Evolutionary conservation across 192 early-diverging fungal genomes (phyloP).

Genomic region (Coemansia sp.): DNA sequence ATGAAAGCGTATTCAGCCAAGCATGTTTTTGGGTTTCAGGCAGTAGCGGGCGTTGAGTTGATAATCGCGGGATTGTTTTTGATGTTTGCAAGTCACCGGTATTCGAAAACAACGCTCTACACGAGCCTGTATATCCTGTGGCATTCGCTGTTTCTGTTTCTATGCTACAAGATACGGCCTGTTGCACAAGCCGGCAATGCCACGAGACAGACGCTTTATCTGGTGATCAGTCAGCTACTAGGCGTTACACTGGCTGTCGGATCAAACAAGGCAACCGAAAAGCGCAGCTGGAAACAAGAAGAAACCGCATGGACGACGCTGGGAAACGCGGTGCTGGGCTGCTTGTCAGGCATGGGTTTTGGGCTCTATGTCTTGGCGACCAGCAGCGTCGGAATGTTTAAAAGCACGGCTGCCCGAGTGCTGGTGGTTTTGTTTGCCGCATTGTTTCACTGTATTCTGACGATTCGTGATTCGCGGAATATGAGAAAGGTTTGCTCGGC

Average conservation of each 20-base stretch:
- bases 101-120: background rate
- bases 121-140: background rate
- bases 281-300: background rate
- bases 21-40: background rate
- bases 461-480: background rate
- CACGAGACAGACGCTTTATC: constrained; percentile 6
- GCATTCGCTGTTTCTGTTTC: constrained; percentile 5
- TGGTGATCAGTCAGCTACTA: constrained; percentile 5
- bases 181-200: background rate
- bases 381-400: constrained; percentile 4
- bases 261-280: background rate
- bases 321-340: background rate
- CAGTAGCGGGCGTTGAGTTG: background rate
- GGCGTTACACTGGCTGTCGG: background rate
- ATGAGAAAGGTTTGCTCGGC: constrained; percentile 7
- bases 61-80: background rate
- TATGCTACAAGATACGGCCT: constrained; percentile 6
- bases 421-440: background rate
- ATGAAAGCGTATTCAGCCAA: background rate
- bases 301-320: background rate
- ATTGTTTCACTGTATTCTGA: background rate
- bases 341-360: background rate
- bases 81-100: background rate
- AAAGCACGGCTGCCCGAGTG: background rate
- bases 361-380: constrained; percentile 9